phyloP scores from a whole-genome alignment of 1,284 basidiomycete genomes.

The Trichosporon inkin region DNA sequence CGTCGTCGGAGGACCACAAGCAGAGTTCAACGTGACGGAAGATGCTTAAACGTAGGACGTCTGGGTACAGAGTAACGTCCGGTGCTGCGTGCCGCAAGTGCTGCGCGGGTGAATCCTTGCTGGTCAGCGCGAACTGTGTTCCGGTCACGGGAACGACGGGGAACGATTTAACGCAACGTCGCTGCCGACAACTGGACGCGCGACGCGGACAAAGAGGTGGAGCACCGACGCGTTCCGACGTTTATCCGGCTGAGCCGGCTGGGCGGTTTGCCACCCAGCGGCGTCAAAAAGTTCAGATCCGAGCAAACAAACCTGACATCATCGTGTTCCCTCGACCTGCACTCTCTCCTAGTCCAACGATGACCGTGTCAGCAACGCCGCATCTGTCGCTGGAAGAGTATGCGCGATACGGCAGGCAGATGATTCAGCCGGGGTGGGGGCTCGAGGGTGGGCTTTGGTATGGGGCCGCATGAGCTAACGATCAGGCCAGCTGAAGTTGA shows the following conservation, averaged over 20 bases:
- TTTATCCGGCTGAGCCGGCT: no score
- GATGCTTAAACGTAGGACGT: neutral
- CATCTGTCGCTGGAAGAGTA: conserved; percentile 61
- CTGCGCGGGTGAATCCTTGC: no score
- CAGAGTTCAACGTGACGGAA: neutral
- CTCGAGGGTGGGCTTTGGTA: conserved; percentile 59
- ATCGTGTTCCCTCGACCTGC: neutral
- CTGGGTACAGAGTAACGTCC: no score
- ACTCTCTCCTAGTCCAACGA: neutral
- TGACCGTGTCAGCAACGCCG: neutral
- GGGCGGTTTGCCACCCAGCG: no score
- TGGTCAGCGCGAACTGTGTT: no score
- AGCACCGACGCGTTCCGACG: no score
- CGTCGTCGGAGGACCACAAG: no score
- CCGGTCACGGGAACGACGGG: no score
- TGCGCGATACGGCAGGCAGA: conserved; percentile 88
- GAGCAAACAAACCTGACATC: neutral
- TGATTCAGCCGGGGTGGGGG: conserved; percentile 90
- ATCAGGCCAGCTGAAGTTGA: conserved; percentile 77
- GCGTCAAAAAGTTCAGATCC: neutral
- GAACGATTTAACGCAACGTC: no score
- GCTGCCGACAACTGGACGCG: no score
- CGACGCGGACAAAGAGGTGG: no score
- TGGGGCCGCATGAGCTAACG: neutral
- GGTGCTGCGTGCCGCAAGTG: no score